phyloP scores from a whole-genome alignment of 2,329 filamentous ascomycete species.

The Neopestalotiopsis sp. region DNA sequence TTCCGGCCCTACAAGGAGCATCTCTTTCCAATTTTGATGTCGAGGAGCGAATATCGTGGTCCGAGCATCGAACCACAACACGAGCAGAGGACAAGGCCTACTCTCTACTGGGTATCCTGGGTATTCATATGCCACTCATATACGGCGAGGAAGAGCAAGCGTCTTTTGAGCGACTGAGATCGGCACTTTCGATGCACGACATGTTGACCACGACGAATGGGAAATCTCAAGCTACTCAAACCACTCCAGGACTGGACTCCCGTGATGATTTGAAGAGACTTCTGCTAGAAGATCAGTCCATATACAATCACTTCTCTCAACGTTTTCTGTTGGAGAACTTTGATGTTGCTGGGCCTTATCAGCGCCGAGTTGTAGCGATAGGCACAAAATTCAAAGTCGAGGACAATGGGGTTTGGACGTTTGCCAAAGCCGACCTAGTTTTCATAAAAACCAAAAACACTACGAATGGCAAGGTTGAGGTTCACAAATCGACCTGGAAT shows the following conservation, averaged over 20 bases:
- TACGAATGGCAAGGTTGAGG: background rate
- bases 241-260: background rate
- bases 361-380: background rate
- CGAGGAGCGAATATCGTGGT: background rate
- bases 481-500: background rate
- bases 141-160: background rate
- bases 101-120: background rate
- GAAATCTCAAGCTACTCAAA: background rate
- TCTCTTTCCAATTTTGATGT: background rate
- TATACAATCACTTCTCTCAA: background rate
- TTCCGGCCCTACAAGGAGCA: background rate
- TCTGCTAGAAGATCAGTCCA: background rate
- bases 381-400: background rate
- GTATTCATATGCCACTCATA: background rate
- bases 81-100: background rate
- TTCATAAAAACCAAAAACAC: background rate
- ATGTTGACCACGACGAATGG: background rate
- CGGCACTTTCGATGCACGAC: background rate
- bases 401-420: background rate
- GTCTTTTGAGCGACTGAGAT: background rate
- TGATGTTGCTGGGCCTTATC: background rate
- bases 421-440: background rate
- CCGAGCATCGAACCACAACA: background rate
- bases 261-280: background rate
- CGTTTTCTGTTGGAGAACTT: background rate